phyloP scores from a whole-genome alignment of 2,329 filamentous ascomycete species.

The Fusarium fracticaudum region DNA sequence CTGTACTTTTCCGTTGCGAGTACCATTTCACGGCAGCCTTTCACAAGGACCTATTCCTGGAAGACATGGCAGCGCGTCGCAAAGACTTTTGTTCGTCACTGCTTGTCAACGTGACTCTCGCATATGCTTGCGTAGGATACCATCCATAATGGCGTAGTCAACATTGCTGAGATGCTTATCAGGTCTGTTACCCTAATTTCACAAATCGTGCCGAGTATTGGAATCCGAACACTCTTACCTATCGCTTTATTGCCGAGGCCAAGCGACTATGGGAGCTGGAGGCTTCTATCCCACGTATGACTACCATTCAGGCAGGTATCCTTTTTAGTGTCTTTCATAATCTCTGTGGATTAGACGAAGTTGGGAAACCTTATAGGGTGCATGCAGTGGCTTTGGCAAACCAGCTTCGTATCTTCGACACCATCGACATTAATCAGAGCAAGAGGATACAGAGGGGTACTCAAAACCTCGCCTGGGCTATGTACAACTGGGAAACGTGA shows the following conservation, averaged over 20 bases:
- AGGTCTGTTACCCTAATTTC: slow-evolving; percentile 46
- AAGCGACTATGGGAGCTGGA: slow-evolving; percentile 52
- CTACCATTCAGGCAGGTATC: slow-evolving; percentile 50
- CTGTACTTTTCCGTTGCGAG: slow-evolving; percentile 46
- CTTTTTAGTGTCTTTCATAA: slow-evolving; percentile 47
- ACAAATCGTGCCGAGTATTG: slow-evolving; percentile 48
- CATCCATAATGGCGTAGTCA: fast-evolving
- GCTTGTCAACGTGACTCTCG: slow-evolving; percentile 52
- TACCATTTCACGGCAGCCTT: slow-evolving; percentile 50
- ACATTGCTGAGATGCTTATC: neutral
- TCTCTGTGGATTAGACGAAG: slow-evolving; percentile 49
- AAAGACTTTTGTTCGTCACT: slow-evolving; percentile 51
- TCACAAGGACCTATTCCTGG: slow-evolving; percentile 52
- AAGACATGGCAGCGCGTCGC: slow-evolving; percentile 48
- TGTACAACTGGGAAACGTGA: slow-evolving; percentile 49
- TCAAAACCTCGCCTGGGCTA: slow-evolving; percentile 48
- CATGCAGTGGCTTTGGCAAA: slow-evolving; percentile 47
- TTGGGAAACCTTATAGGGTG: slow-evolving; percentile 48
- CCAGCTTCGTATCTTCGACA: slow-evolving; percentile 46
- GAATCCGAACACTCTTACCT: slow-evolving; percentile 47
- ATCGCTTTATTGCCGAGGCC: slow-evolving; percentile 52
- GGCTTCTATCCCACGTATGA: slow-evolving; percentile 40
- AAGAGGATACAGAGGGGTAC: slow-evolving; percentile 32
- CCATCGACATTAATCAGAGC: neutral
- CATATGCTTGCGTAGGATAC: slow-evolving; percentile 48